These are phyloP conservation scores for Nakataea oryzae DNA, from an alignment of 2,329 filamentous ascomycete genomes.

Conservation along the genomic window DNA sequence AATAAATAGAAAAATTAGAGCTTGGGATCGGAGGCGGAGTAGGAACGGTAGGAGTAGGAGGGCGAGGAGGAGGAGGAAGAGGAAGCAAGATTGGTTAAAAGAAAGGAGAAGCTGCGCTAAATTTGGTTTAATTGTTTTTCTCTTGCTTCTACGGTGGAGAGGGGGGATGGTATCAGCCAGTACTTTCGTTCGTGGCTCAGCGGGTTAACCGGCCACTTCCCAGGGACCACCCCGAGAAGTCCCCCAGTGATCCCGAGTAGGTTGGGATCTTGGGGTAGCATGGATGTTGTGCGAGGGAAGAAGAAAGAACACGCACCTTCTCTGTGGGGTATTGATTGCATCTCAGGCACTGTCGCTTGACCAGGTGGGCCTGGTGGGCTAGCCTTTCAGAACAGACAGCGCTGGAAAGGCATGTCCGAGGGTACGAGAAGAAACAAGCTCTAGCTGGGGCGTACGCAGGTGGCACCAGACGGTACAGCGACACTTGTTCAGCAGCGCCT, in stretches of 20 bases:
- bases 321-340: neutral
- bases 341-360: neutral
- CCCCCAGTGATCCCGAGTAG: neutral
- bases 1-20: neutral
- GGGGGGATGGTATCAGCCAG: neutral
- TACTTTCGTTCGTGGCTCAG: neutral
- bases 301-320: neutral
- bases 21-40: neutral
- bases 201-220: neutral
- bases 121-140: neutral
- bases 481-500: neutral
- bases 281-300: neutral
- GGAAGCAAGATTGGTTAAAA: slow-evolving; percentile 2
- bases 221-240: neutral
- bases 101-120: slow-evolving; percentile 1
- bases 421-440: neutral
- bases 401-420: neutral
- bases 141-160: neutral
- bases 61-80: neutral
- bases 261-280: neutral
- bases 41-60: neutral
- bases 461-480: neutral
- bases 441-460: neutral
- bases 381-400: neutral
- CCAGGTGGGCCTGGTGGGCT: neutral